These are phyloP conservation scores for Gaeumannomyces sp. DNA, from an alignment of 2,329 filamentous ascomycete species.

Conservation along the genomic window DNA sequence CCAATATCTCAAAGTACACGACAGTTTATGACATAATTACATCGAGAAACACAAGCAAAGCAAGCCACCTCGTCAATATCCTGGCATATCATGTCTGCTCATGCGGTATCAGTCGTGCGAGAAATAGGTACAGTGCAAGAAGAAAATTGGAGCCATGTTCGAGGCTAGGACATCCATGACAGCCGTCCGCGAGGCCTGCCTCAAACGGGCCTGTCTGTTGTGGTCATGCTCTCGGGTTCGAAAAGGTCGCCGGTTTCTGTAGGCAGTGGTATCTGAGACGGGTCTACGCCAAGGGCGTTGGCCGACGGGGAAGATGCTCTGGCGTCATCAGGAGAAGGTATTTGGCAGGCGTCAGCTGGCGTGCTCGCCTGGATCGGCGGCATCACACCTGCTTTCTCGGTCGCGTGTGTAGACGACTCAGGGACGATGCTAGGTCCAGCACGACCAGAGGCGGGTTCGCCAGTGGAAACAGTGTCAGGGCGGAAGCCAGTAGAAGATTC, in stretches of 20 bases:
- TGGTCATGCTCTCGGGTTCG: neutral
- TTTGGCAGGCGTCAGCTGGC: neutral
- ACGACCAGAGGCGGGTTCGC: neutral
- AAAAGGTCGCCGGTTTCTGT: neutral
- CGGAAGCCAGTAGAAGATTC: neutral
- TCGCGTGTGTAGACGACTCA: neutral
- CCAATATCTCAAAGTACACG: neutral
- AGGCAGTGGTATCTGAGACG: slow-evolving; percentile 7
- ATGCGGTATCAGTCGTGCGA: neutral
- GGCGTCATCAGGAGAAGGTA: slow-evolving; percentile 1
- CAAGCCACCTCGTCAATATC: neutral
- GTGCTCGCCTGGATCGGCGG: neutral
- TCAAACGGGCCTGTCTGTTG: neutral
- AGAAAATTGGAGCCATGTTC: neutral
- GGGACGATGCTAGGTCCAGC: neutral
- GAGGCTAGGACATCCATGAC: neutral
- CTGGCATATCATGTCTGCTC: neutral
- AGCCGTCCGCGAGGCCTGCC: neutral
- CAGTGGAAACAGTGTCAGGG: no score
- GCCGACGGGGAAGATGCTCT: neutral
- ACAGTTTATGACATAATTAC: neutral
- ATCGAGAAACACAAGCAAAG: neutral
- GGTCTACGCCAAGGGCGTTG: neutral
- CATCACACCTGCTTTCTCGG: neutral
- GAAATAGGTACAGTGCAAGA: neutral